A percentile compares a stretch with the other conserved stretches of the same genome.
phyloP scores from a whole-genome alignment of 495 filamentous ascomycete species.

The Podospora pseudocomata region DNA sequence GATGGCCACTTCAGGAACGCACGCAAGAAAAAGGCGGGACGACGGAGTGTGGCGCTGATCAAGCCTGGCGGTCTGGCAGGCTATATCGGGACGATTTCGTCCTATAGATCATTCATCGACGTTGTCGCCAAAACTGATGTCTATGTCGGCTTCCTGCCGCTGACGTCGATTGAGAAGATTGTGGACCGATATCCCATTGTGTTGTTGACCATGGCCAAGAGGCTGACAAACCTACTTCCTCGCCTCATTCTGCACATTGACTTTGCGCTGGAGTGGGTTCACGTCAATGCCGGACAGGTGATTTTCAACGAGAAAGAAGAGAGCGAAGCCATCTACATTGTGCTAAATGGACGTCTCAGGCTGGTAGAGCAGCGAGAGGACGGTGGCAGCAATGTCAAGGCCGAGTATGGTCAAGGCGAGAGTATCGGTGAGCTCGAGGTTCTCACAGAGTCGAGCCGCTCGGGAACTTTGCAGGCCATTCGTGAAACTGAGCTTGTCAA shows the following conservation, averaged over 20 bases:
- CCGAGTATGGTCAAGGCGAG: conserved; percentile 94
- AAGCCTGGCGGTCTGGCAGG: conserved; percentile 94
- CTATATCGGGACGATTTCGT: conserved; percentile 89
- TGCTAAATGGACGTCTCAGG: conserved; percentile 85
- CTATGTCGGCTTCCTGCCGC: conserved; percentile 91
- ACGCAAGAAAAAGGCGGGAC: conserved; percentile 25
- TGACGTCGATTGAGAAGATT: conserved; percentile 81
- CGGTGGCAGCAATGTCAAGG: conserved; percentile 81
- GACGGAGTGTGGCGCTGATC: conserved; percentile 77
- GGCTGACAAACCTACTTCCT: conserved; percentile 82
- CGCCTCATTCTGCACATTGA: conserved; percentile 95
- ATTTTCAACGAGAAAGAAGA: conserved; percentile 93
- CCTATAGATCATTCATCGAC: conserved; percentile 92
- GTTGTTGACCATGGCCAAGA: conserved; percentile 89
- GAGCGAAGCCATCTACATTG: conserved; percentile 97
- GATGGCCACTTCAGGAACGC: conserved; percentile 19
- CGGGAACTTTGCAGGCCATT: conserved; percentile 90
- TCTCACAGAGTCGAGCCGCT: conserved; percentile 85
- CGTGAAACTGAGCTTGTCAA: conserved; percentile 95
- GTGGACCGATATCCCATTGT: conserved; percentile 91
- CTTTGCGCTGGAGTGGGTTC: conserved; percentile 96
- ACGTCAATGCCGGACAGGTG: conserved; percentile 90
- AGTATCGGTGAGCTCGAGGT: conserved; percentile 97
- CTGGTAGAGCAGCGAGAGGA: conserved; percentile 73
- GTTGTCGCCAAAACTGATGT: conserved; percentile 97